phyloP scores from a whole-genome alignment of 2,329 filamentous ascomycete species.

The Epichloe uncinata region DNA sequence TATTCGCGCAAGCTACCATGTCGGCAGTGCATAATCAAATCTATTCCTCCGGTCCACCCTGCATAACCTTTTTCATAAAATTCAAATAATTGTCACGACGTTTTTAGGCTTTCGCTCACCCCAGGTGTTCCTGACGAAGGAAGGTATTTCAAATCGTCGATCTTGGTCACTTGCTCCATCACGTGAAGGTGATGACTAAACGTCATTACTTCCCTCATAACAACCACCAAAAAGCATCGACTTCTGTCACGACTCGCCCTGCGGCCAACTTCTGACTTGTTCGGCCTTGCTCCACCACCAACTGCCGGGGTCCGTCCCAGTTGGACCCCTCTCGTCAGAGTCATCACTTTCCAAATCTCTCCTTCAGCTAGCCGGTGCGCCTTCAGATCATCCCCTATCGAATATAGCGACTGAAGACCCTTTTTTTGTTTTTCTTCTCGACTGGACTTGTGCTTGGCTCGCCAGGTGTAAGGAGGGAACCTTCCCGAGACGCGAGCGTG shows the following conservation, averaged over 20 bases:
- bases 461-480: background rate
- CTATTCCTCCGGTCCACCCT: too few species aligned
- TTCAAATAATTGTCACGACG: too few species aligned
- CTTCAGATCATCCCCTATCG: background rate
- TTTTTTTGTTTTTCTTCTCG: background rate
- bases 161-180: background rate
- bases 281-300: constrained; percentile 4
- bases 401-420: background rate
- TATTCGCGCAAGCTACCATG: too few species aligned
- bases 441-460: background rate
- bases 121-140: too few species aligned
- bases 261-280: background rate
- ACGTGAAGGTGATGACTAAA: constrained; percentile 2
- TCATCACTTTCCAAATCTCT: constrained; percentile 1
- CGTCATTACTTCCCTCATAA: background rate
- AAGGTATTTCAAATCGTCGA: too few species aligned
- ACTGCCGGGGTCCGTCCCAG: constrained; percentile 7
- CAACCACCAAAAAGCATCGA: background rate
- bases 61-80: too few species aligned
- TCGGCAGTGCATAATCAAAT: too few species aligned
- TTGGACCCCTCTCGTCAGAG: constrained; percentile 7
- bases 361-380: background rate
- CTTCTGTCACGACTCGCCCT: background rate
- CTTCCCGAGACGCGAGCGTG: background rate
- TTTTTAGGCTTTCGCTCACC: too few species aligned